phyloP scores from a whole-genome alignment of 352 stramenopile genomes.

The Phytophthora podocarpi region DNA sequence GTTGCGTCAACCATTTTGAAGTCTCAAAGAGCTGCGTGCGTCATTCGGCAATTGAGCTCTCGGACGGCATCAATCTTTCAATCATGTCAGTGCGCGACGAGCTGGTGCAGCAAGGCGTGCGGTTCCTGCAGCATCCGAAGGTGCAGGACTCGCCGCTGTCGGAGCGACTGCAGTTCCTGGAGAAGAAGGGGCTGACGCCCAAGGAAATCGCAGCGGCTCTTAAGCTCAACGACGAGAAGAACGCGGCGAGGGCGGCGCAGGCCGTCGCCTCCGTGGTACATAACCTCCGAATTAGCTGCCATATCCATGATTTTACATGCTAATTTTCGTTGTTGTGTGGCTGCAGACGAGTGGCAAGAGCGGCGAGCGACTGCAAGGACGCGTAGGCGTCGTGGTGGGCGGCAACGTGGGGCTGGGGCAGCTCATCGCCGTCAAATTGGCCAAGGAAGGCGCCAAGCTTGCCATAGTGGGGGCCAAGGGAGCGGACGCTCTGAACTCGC shows the following conservation, averaged over 20 bases:
- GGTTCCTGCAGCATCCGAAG: slow-evolving; percentile 78
- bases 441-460: slow-evolving; percentile 67
- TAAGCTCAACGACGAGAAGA: slow-evolving; percentile 74
- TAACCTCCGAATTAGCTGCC: background rate
- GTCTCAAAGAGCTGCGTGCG: no score
- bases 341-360: slow-evolving; percentile 57
- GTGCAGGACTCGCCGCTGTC: slow-evolving; percentile 80
- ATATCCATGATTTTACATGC: background rate
- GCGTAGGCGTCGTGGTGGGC: slow-evolving; percentile 66
- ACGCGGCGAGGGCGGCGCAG: slow-evolving; percentile 47
- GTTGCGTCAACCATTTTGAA: slow-evolving; percentile 27
- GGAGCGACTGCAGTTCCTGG: slow-evolving; percentile 69
- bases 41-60: slow-evolving; percentile 14
- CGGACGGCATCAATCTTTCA: background rate
- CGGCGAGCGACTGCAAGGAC: slow-evolving; percentile 57
- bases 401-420: slow-evolving; percentile 65
- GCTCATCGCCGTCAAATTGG: slow-evolving; percentile 63
- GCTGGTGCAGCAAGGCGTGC: slow-evolving; percentile 72
- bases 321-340: slow-evolving; percentile 11
- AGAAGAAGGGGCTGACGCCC: slow-evolving; percentile 78
- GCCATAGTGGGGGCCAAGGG: slow-evolving; percentile 48
- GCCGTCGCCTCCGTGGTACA: slow-evolving; percentile 67
- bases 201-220: slow-evolving; percentile 69
- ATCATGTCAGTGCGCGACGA: slow-evolving; percentile 57
- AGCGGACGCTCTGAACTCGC: slow-evolving; percentile 11